Evolutionary conservation across 371 early-diverging fungal genomes (phyloP).

Genomic region (Actinomortierella wolfii): DNA sequence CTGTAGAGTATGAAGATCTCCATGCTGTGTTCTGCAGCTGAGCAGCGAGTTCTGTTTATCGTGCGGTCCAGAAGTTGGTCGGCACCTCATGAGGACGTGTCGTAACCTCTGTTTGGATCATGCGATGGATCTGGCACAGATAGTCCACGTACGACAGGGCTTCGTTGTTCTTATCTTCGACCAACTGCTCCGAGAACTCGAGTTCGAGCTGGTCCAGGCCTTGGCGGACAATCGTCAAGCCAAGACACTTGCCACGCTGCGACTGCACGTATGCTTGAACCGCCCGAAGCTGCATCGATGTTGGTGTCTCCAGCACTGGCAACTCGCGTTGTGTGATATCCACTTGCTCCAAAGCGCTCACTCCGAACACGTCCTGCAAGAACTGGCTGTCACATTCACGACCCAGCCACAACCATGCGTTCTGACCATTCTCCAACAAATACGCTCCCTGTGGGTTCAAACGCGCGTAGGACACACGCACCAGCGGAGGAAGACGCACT

Average conservation of each 20-base stretch:
- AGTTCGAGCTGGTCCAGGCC: constrained; percentile 66
- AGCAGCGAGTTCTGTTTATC: constrained; percentile 10
- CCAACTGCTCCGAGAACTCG: constrained; percentile 64
- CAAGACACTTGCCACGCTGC: constrained; percentile 50
- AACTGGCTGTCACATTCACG: constrained; percentile 62
- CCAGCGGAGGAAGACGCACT: constrained; percentile 64
- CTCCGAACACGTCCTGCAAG: constrained; percentile 78
- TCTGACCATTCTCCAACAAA: constrained; percentile 82
- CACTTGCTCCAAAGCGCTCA: constrained; percentile 70
- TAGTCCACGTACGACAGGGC: constrained; percentile 93
- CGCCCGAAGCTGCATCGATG: constrained; percentile 63
- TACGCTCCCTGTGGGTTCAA: constrained; percentile 77
- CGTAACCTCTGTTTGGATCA: constrained; percentile 78
- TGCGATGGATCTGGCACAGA: constrained; percentile 85
- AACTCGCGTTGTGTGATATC: constrained; percentile 62
- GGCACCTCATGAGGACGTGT: constrained; percentile 20
- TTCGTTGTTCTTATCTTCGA: constrained; percentile 85
- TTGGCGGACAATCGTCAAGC: constrained; percentile 63
- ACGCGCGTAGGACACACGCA: constrained; percentile 79
- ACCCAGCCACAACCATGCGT: constrained; percentile 90
- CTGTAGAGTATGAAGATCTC: no score
- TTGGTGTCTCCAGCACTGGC: constrained; percentile 61
- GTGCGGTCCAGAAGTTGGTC: constrained; percentile 23
- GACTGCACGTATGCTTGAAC: constrained; percentile 66
- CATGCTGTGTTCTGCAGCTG: no score